Evolutionary conservation across 495 filamentous ascomycete species (phyloP).

Genomic region (Extremus antarcticus): DNA sequence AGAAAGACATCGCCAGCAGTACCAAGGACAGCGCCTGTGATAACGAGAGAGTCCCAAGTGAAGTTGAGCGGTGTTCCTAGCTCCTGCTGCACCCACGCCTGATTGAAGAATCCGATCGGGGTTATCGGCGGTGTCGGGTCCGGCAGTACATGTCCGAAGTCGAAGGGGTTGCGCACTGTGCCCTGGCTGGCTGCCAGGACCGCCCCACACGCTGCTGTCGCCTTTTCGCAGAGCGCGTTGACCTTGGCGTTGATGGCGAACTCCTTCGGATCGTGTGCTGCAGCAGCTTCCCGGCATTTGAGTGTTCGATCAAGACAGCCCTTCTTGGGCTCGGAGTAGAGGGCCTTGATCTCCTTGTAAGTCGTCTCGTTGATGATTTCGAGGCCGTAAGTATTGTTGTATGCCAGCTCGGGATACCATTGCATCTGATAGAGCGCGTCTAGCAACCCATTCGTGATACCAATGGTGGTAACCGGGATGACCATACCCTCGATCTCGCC

Average conservation of each 20-base stretch:
- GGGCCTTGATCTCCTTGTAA: constrained; percentile 29
- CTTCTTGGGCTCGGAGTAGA: constrained; percentile 30
- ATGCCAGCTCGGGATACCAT: constrained; percentile 32
- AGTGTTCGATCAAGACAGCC: constrained; percentile 46
- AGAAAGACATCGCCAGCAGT: constrained; percentile 39
- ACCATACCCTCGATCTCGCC: constrained; percentile 13
- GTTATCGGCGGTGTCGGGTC: constrained; percentile 17
- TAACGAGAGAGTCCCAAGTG: constrained; percentile 6
- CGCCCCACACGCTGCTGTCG: constrained; percentile 20
- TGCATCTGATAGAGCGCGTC: constrained; percentile 31
- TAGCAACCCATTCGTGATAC: constrained; percentile 20
- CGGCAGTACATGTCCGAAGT: constrained; percentile 18
- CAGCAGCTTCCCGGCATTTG: constrained; percentile 37
- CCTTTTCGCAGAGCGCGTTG: constrained; percentile 37
- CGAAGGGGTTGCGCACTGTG: constrained; percentile 18
- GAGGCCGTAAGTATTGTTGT: constrained; percentile 38
- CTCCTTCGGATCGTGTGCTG: constrained; percentile 35
- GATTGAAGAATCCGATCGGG: constrained; percentile 23
- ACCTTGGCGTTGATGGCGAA: constrained; percentile 36
- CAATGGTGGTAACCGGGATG: constrained; percentile 16
- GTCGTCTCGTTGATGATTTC: constrained; percentile 28
- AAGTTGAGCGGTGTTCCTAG: constrained; percentile 27
- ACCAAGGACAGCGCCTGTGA: constrained; percentile 2
- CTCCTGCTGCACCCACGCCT: constrained; percentile 21
- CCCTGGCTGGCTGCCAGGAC: not conserved